Evolutionary conservation across 352 stramenopile species (phyloP).

Genomic region (Phytopythium kandeliae): DNA sequence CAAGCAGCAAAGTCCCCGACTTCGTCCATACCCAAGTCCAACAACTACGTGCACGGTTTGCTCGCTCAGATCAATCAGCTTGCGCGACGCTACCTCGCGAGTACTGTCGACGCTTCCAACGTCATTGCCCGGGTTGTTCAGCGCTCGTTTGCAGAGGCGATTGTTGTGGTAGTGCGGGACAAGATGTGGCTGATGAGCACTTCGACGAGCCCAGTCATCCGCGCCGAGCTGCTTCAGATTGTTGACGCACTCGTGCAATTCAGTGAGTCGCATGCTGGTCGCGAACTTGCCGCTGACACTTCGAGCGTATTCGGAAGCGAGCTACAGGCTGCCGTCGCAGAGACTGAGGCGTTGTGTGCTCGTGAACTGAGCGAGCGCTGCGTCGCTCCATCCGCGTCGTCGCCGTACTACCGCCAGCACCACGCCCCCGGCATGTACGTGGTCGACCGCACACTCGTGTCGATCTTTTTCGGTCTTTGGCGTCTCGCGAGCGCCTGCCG

Average conservation of each 20-base stretch:
- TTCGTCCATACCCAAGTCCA: slow-evolving; percentile 12
- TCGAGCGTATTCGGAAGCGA: slow-evolving; percentile 7
- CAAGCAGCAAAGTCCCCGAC: neutral
- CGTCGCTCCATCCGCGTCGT: neutral
- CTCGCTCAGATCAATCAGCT: slow-evolving; percentile 56
- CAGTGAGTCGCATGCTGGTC: slow-evolving; percentile 7
- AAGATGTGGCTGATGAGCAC: slow-evolving; percentile 37
- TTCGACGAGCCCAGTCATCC: slow-evolving; percentile 33
- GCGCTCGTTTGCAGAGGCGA: slow-evolving; percentile 19
- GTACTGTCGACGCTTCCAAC: slow-evolving; percentile 6
- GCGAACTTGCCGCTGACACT: slow-evolving; percentile 9
- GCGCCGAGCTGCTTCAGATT: slow-evolving; percentile 45
- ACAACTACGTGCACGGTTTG: slow-evolving; percentile 62
- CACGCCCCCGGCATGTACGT: slow-evolving; percentile 33
- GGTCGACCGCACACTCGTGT: slow-evolving; percentile 38
- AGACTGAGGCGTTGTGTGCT: slow-evolving; percentile 22
- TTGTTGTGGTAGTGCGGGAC: slow-evolving; percentile 26
- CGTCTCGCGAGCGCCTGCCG: slow-evolving; percentile 9
- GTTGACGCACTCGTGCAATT: slow-evolving; percentile 34
- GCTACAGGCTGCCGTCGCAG: slow-evolving; percentile 10
- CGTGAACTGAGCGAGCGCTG: slow-evolving; percentile 26
- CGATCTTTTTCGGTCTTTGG: slow-evolving; percentile 36
- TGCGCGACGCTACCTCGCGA: slow-evolving; percentile 28
- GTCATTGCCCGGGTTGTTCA: slow-evolving; percentile 8
- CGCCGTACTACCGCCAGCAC: slow-evolving; percentile 2